Evolutionary conservation across 371 early-diverging fungal genomes (phyloP), one percentile per base, ranked within the genome.

Genomic region (Smittium culicis): DNA sequence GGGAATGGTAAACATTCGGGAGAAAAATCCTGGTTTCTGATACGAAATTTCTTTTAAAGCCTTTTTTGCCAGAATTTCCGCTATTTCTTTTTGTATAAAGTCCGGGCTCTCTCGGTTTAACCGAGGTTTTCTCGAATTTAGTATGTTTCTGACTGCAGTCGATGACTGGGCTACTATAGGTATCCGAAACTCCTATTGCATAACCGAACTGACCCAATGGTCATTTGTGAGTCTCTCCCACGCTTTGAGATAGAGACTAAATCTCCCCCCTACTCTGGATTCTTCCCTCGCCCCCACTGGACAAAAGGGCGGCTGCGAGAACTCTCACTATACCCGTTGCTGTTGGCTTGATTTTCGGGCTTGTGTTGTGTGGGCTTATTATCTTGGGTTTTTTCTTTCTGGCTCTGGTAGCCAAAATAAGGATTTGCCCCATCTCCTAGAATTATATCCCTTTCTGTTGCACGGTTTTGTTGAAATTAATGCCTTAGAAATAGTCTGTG

Each of bases 1-100:
- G 11, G 62, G 70, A 1, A 45, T n/a, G 0, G 25, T 34, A n/a
- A 70, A 70, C 28, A 70, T 11, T 1, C 66, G 1, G 25, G 59
- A 67, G 20, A 62, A 27, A 54, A 66, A 66, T 35, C 54, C 34
- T 14, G 34, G 32, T 17, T 32, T 20, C 32, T 5, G 11, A 8
- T 35, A 16, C 30, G 32, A 32, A 25, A 62, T 31, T 30, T 34
- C 62, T 30, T 62, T 24, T 5, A 62, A 28, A 62, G 62, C 62
- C 30, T 30, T 62, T 30, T 62, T 32, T 11, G 62, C 16, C 30
- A 34, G 35, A 3, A 62, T 8, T 3, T 32, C 30, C 25, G 25
- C 3, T 16, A 62, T 30, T 25, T 62, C 30, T 14, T 35, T 35
- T 35, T 62, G 8, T 62, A 62, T 62, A 62, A 25, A 8, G 32